Percentiles rank a stretch among this genome's conserved stretches.
These are phyloP conservation scores for Yamadazyma friedrichii DNA, from an alignment of 1,139 yeast species.

Conservation along the genomic window DNA sequence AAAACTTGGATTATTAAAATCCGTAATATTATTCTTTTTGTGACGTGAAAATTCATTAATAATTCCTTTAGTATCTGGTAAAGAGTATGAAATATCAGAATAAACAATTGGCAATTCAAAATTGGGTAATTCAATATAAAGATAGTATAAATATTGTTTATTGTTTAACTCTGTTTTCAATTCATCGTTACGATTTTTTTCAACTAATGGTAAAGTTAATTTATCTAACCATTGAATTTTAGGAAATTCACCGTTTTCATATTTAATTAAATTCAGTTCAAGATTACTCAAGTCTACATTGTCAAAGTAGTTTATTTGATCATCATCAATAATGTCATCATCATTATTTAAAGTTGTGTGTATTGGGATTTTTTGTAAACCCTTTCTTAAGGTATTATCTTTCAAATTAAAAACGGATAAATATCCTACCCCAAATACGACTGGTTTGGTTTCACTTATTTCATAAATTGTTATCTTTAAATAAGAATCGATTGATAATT, in stretches of 20 bases:
- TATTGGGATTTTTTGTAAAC: conserved; percentile 38
- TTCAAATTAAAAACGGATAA: conserved; percentile 55
- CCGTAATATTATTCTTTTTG: conserved; percentile 9
- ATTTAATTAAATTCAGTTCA: conserved; percentile 58
- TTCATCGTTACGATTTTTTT: conserved; percentile 37
- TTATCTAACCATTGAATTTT: conserved; percentile 76
- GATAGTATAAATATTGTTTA: conserved; percentile 30
- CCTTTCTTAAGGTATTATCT: conserved; percentile 31
- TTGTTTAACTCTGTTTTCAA: conserved; percentile 18
- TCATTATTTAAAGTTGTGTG: neutral
- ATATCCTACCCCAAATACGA: conserved; percentile 58
- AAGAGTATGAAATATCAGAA: conserved; percentile 49
- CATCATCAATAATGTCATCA: conserved; percentile 2
- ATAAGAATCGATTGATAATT: conserved; percentile 61
- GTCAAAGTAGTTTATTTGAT: conserved; percentile 22
- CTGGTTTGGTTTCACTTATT: conserved; percentile 50
- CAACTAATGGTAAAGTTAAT: conserved; percentile 53
- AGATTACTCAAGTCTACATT: conserved; percentile 29
- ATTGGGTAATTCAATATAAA: conserved; percentile 69
- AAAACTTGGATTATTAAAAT: conserved; percentile 21
- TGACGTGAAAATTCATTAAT: conserved; percentile 8
- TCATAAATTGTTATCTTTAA: conserved; percentile 69
- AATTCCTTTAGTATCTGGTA: conserved; percentile 15
- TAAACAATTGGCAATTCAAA: conserved; percentile 82
- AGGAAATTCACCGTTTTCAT: conserved; percentile 66